Conservation (phyloP, 345 rosid genomes). For the Citropsis articulata region DNA sequence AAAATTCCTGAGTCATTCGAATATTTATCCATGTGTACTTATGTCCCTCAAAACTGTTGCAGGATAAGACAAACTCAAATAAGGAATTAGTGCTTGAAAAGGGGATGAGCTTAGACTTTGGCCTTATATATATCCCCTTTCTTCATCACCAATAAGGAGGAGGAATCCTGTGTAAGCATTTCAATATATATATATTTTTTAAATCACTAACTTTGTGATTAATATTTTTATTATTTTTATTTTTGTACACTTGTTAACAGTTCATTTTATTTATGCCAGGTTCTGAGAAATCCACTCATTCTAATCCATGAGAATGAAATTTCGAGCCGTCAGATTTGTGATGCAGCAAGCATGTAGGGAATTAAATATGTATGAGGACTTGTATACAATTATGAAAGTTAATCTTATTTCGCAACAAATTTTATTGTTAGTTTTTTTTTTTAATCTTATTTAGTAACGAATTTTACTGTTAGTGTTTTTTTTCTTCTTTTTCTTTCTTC, state of each 20-base stretch:
- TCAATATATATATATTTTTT: background rate
- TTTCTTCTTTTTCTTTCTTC: too few species aligned
- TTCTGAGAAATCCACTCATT: slow-evolving; percentile 39
- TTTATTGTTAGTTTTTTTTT: too few species aligned
- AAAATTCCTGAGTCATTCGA: too few species aligned
- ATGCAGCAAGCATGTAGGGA: too few species aligned
- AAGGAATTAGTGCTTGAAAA: slow-evolving; percentile 6
- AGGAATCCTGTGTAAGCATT: slow-evolving; percentile 38
- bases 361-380: too few species aligned
- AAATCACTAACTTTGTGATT: too few species aligned
- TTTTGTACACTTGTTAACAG: too few species aligned
- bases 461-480: too few species aligned
- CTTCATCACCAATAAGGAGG: slow-evolving; percentile 32
- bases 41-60: background rate
- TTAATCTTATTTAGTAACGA: background rate
- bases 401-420: too few species aligned
- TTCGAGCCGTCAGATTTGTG: background rate
- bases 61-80: slow-evolving; percentile 37
- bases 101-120: slow-evolving; percentile 51
- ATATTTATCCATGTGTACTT: too few species aligned
- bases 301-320: slow-evolving; percentile 50
- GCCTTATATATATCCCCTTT: slow-evolving; percentile 41
- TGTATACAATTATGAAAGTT: too few species aligned
- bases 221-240: background rate
- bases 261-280: slow-evolving; percentile 20